Conservation (phyloP, 2,329 filamentous ascomycete genomes). For the Penicillium sp. region DNA sequence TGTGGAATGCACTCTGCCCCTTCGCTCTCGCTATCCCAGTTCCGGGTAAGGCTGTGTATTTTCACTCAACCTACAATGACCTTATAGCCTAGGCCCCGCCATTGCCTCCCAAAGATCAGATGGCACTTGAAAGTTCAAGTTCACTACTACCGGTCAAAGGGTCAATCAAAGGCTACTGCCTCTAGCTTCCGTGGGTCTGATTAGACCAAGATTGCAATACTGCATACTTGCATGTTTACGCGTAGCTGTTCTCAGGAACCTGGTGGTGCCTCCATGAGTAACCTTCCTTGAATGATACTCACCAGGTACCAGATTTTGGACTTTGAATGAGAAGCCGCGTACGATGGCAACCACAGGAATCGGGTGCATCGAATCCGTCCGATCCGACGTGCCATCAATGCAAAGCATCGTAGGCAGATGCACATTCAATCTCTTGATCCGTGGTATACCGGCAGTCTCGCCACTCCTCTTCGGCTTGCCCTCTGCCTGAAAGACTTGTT, state of each 20-base stretch:
- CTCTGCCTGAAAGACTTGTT: neutral
- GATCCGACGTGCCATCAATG: conserved; percentile 1
- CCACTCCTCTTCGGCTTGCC: neutral
- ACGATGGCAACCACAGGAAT: conserved; percentile 5
- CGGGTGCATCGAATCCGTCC: neutral
- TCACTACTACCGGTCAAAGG: neutral
- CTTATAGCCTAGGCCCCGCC: neutral
- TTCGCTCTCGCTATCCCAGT: neutral
- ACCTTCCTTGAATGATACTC: neutral
- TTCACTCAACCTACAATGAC: neutral
- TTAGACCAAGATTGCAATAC: neutral
- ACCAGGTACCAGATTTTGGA: neutral
- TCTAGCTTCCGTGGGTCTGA: neutral
- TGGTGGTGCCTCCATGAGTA: neutral
- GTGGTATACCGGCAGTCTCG: neutral
- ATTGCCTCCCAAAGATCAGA: neutral
- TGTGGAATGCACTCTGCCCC: neutral
- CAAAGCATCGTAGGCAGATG: neutral
- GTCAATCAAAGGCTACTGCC: neutral
- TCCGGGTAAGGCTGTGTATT: neutral
- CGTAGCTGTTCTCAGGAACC: neutral
- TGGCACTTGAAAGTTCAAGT: neutral
- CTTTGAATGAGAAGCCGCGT: conserved; percentile 3
- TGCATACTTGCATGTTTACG: neutral
- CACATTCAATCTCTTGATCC: neutral